Percentiles rank a stretch among this genome's conserved stretches.
phyloP scores from a whole-genome alignment of 805 yeast genomes.

The Saccharomycopsis fibuligera region DNA sequence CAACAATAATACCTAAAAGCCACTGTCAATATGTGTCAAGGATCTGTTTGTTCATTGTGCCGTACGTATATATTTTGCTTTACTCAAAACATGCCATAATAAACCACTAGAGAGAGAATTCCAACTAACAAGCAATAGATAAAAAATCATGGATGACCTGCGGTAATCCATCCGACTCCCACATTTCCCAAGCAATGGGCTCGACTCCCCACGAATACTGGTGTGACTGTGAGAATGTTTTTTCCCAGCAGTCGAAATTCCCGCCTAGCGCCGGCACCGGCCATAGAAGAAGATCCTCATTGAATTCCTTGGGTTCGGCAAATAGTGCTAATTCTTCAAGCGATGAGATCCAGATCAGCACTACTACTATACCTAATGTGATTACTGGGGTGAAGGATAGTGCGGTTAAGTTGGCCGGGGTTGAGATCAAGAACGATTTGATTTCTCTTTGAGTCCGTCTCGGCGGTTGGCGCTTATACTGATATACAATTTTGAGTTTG shows the following conservation, averaged over 20 bases:
- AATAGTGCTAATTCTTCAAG: no score
- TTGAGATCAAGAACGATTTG: neutral
- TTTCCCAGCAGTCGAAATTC: constrained; percentile 7
- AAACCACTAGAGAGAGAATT: neutral
- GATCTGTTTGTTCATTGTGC: constrained; percentile 15
- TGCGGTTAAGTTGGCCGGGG: neutral
- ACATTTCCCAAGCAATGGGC: constrained; percentile 7
- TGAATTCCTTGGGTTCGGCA: no score
- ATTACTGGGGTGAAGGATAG: neutral
- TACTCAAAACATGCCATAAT: neutral
- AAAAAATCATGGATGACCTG: constrained; percentile 15
- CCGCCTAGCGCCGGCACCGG: constrained; percentile 19
- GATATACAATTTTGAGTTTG: no score
- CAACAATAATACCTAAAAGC: no score
- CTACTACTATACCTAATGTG: neutral
- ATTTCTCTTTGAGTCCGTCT: no score
- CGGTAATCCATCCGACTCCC: constrained; percentile 6
- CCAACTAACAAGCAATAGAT: neutral
- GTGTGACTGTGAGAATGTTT: constrained; percentile 18
- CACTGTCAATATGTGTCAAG: constrained; percentile 17
- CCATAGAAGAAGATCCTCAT: constrained; percentile 14
- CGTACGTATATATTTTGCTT: constrained; percentile 5
- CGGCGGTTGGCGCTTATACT: no score
- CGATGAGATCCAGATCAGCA: no score
- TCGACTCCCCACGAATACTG: constrained; percentile 11